Base-by-base conservation (phyloP, 2,329 filamentous ascomycete genomes). In the Arthroderma sp. region DNA sequence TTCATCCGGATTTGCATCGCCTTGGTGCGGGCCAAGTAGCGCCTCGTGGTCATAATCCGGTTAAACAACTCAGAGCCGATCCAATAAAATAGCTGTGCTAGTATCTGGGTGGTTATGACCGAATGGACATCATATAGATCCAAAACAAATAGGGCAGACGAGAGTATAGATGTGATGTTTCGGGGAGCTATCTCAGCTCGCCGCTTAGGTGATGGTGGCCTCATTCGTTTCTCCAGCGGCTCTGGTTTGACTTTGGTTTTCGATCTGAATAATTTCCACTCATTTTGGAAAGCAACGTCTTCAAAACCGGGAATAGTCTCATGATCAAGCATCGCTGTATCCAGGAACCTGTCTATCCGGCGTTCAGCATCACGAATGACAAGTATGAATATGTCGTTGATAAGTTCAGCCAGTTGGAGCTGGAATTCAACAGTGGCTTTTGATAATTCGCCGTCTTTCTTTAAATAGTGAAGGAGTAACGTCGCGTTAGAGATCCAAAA, bases 1-100 rank as follows among this genome's bases (percentile, higher is more conserved):
- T 98, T 98, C 88, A 98, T 96, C 53, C 91, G 85, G 55, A 98
- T 96, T 62, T 98, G 91, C 91, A 98, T 98, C 3, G 91, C 91
- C 64, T 98, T 98, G 11, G 91, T 98, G 43, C 91, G 77, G 4
- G 91, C 89, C 6, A 98, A 73, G 57, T 95, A 98, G 61, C 89
- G 88, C 52, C 86, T 79, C 57, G 93, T 95, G 29, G 85, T 89
- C 85, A 98, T 94, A 62, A 98, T 85, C 47, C 89, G 83, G 63
- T 98, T 98, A 69, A 98, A 98, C 6, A 96, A 77, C 64, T 98
- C 91, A 0, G 89, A 85, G 5, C 88, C 85, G 10, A 98, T 74
- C 91, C 91, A 98, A 67, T 95, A 98, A 38, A 96, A 74, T 1
- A 98, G 73, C 58, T 98, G 91, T 3, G 88, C 85, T 28, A 95